phyloP scores from a whole-genome alignment of 1,139 yeast genomes.

The Petasospora rhodanensis region DNA sequence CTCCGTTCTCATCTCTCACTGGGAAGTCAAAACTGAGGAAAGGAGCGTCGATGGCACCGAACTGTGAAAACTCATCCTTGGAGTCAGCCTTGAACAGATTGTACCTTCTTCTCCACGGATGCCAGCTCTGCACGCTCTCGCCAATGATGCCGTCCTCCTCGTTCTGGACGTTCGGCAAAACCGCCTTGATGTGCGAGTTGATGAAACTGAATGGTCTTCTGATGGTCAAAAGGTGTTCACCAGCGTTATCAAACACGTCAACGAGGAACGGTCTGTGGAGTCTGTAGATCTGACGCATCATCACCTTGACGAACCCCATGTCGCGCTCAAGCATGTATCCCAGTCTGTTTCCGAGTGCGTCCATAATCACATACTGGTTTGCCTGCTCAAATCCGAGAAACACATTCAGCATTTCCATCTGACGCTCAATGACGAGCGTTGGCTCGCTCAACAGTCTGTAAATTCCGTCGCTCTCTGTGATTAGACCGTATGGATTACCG shows the following conservation, averaged over 20 bases:
- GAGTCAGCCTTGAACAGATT: conserved; percentile 55
- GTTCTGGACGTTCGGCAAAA: conserved; percentile 46
- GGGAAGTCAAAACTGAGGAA: conserved; percentile 86
- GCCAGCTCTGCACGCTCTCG: conserved; percentile 91
- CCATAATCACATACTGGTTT: conserved; percentile 70
- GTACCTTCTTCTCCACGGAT: conserved; percentile 84
- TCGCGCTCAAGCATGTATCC: conserved; percentile 85
- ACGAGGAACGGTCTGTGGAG: conserved; percentile 85
- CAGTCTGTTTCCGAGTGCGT: conserved; percentile 64
- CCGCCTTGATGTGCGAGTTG: conserved; percentile 79
- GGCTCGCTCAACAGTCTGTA: conserved; percentile 59
- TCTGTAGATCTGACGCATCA: conserved; percentile 77
- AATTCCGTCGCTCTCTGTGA: conserved; percentile 52
- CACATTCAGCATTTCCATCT: conserved; percentile 82
- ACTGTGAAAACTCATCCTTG: conserved; percentile 37
- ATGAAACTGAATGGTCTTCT: conserved; percentile 81
- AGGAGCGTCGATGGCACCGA: conserved; percentile 84
- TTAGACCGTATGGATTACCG: conserved; percentile 40
- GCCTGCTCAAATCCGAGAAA: conserved; percentile 90
- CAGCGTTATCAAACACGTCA: conserved; percentile 69
- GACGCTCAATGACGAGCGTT: conserved; percentile 79
- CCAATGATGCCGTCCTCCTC: conserved; percentile 53
- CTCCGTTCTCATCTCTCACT: conserved; percentile 51
- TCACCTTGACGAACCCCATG: conserved; percentile 58
- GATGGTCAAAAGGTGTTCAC: conserved; percentile 64